Conservation (phyloP, 2,329 filamentous ascomycete species). For the Penicillium sp. region DNA sequence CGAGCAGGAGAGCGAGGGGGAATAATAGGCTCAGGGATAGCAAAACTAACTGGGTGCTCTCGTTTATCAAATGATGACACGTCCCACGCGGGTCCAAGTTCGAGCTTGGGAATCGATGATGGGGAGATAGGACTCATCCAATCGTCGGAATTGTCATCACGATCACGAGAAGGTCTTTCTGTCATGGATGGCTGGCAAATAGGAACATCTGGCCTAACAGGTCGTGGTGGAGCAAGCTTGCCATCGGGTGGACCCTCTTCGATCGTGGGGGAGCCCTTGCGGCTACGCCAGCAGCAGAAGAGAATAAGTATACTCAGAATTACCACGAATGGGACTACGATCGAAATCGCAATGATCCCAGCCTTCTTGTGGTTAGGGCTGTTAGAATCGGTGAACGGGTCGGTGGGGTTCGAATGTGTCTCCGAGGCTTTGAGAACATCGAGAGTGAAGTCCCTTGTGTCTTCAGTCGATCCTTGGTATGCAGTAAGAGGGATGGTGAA, state of each 20-base stretch:
- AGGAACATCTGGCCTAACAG: constrained; percentile 21
- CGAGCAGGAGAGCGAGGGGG: constrained; percentile 31
- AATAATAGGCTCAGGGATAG: constrained; percentile 24
- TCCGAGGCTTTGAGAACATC: constrained; percentile 26
- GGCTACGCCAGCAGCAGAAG: constrained; percentile 37
- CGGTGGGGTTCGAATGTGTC: constrained; percentile 16
- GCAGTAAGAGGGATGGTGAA: constrained; percentile 47
- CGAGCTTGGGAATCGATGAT: constrained; percentile 34
- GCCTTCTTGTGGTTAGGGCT: constrained; percentile 31
- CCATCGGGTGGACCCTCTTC: constrained; percentile 24
- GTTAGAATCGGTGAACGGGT: constrained; percentile 20
- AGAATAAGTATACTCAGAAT: constrained; percentile 29
- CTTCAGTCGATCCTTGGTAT: constrained; percentile 36
- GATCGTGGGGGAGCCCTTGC: constrained; percentile 24
- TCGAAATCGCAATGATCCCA: constrained; percentile 38
- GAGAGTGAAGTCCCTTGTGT: constrained; percentile 48
- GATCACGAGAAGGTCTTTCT: constrained; percentile 22
- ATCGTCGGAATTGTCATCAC: constrained; percentile 22
- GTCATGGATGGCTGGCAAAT: constrained; percentile 24
- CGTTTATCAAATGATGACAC: constrained; percentile 26
- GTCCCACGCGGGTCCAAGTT: constrained; percentile 35
- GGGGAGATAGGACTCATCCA: constrained; percentile 23
- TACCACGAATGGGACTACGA: constrained; percentile 36
- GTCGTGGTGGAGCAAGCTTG: constrained; percentile 23
- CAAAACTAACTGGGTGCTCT: constrained; percentile 13